Evolutionary conservation across 441 rosid genomes (phyloP).

Genomic region (Capsella rubella): DNA sequence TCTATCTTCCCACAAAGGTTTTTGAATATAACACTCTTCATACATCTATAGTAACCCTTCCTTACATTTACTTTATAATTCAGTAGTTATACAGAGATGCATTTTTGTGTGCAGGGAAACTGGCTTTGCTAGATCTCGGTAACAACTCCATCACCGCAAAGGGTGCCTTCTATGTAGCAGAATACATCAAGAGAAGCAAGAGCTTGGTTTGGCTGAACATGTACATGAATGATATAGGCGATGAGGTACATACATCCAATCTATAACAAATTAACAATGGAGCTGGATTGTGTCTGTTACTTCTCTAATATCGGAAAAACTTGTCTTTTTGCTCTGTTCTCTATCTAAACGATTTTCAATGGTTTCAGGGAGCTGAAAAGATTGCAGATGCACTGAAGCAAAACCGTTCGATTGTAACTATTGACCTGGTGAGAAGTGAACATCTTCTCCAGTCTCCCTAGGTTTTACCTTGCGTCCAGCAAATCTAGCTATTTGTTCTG

Average conservation of each 20-base stretch:
- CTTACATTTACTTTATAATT: constrained; percentile 6
- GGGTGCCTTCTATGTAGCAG: constrained; percentile 86
- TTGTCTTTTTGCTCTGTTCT: neutral
- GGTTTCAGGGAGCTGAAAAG: constrained; percentile 79
- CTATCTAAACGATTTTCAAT: constrained; percentile 10
- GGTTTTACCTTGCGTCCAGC: neutral
- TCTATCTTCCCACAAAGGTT: constrained; percentile 87
- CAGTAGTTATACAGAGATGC: constrained; percentile 36
- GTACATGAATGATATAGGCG: constrained; percentile 97
- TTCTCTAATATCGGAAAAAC: neutral
- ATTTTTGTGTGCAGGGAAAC: constrained; percentile 63
- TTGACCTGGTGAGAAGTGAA: constrained; percentile 77
- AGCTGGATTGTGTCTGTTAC: constrained; percentile 3
- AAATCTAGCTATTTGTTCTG: constrained; percentile 12
- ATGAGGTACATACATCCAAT: constrained; percentile 64
- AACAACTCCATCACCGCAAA: constrained; percentile 87
- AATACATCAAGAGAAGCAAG: constrained; percentile 87
- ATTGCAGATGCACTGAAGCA: constrained; percentile 87
- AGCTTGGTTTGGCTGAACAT: constrained; percentile 93
- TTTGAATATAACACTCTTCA: constrained; percentile 16
- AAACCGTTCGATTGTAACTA: constrained; percentile 71
- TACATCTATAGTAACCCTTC: constrained; percentile 14
- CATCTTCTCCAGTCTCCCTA: constrained; percentile 20
- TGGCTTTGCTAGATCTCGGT: constrained; percentile 84
- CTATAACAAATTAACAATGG: neutral